Evolutionary conservation across 345 rosid species (phyloP), one percentile per base, ranked within the genome.

Genomic region (Anastatica hierochuntica): DNA sequence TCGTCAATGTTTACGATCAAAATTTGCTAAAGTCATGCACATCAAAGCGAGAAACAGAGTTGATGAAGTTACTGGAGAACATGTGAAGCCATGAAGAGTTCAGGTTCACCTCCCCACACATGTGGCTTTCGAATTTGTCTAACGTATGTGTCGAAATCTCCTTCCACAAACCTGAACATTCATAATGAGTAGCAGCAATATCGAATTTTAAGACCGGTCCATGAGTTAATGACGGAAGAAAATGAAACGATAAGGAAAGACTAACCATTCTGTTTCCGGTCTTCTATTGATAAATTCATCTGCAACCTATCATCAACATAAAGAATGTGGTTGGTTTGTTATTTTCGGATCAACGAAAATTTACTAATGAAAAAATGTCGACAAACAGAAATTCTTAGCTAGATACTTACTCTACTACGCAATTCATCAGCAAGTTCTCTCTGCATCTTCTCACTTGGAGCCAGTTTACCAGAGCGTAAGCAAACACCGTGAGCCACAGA

Each of bases 51-150:
- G 18, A 42, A 7, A 15, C 10, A 36, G 43, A 55, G 49, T 43
- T 54, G 52, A 21, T 36, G 14, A 26, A 52, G 19, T 64, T 41
- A 92, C 98, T 56, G 66, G 43, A 88, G 96, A 63, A 92, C 98
- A 64, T 83, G 95, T 8, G 98, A 92, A 56, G 96, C 88, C 83
- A 92, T 85, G 74, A 92, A 74, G 75, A 92, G 74, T 66, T 92
- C 96, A 15, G 96, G 98, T 67, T 92, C 98, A 60, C 98, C 98
- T 39, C 98, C 98, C 98, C 98, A 92, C 27, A 84, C 82, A 31
- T 84, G 88, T 14, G 95, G 88, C 78, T 85, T 74, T 74, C 90
- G 74, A 30, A 88, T 92, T 33, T 74, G 79, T 7, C 74, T 63
- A 8, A 92, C 86, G 43, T 92, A 88, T 3, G 80, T 68, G 56